A percentile compares a stretch with the other conserved stretches of the same genome.
phyloP scores from a whole-genome alignment of 169 alveolate species.

The Neospora caninum region DNA sequence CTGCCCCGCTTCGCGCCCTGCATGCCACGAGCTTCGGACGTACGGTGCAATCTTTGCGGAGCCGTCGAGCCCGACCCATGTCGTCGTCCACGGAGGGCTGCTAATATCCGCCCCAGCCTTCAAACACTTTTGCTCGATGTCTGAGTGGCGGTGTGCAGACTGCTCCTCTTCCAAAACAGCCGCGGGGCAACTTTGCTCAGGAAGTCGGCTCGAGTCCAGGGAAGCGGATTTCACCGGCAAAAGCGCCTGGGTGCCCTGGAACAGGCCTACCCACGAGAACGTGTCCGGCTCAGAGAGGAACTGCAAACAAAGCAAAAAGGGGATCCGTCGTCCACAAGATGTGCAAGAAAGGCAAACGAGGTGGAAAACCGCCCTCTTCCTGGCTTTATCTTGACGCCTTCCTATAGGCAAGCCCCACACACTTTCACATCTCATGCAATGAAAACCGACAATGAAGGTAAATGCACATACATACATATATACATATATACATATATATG shows the following conservation, averaged over 20 bases:
- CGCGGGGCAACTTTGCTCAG: background rate
- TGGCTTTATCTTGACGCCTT: too few relatives aligned
- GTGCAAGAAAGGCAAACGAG: too few relatives aligned
- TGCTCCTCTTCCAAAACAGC: background rate
- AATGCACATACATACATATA: too few relatives aligned
- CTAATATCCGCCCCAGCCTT: background rate
- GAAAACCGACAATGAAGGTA: too few relatives aligned
- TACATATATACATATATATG: too few relatives aligned
- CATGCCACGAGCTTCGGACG: background rate
- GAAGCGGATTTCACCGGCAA: background rate
- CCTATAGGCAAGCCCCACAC: too few relatives aligned
- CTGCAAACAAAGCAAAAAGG: background rate
- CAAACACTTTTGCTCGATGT: background rate
- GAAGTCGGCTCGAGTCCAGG: background rate
- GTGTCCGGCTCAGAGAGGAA: background rate
- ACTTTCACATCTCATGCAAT: too few relatives aligned
- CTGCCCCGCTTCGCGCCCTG: too few relatives aligned
- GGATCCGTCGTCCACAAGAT: too few relatives aligned
- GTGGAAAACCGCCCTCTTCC: too few relatives aligned
- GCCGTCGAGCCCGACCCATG: background rate
- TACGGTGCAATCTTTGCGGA: background rate
- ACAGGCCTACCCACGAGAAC: constrained; percentile 26
- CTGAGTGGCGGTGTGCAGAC: background rate
- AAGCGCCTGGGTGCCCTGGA: background rate
- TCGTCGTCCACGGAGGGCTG: background rate